phyloP scores from a whole-genome alignment of 768 basidiomycete species.

The Dioszegia crocea region DNA sequence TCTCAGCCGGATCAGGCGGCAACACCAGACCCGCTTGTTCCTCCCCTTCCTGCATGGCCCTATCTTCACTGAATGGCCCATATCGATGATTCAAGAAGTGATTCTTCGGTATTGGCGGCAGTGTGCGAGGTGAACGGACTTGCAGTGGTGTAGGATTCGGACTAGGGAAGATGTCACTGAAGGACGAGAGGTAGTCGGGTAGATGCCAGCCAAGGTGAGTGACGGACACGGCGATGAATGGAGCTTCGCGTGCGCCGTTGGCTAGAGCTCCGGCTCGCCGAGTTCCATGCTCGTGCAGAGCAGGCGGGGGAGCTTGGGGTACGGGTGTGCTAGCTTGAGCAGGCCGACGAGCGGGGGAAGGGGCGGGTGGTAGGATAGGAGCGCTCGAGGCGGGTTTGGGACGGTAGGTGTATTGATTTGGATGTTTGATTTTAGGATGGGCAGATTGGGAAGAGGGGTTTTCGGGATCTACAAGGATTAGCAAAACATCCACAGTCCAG shows the following conservation, averaged over 20 bases:
- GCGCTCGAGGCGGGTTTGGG: conserved; percentile 34
- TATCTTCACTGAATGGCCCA: conserved; percentile 37
- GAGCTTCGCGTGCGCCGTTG: conserved; percentile 21
- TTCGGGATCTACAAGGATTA: neutral
- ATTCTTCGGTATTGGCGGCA: conserved; percentile 27
- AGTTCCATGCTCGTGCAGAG: conserved; percentile 43
- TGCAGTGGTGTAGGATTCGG: conserved; percentile 58
- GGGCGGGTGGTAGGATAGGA: conserved; percentile 14
- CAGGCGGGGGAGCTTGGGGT: conserved; percentile 23
- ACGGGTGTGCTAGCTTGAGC: conserved; percentile 22
- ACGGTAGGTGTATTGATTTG: conserved; percentile 56
- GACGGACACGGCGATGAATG: conserved; percentile 23
- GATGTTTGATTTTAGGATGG: conserved; percentile 50
- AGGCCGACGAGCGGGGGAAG: conserved; percentile 24
- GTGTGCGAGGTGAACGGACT: conserved; percentile 31
- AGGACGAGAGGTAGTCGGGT: conserved; percentile 86
- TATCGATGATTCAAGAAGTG: conserved; percentile 36
- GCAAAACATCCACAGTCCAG: conserved; percentile 3
- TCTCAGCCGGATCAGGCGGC: conserved; percentile 20
- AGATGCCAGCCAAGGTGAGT: conserved; percentile 62
- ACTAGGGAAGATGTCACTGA: conserved; percentile 75
- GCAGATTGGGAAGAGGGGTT: too few relatives aligned
- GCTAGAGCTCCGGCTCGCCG: conserved; percentile 36
- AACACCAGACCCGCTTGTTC: conserved; percentile 26
- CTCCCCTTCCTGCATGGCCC: conserved; percentile 21